phyloP scores from a whole-genome alignment of 2,329 filamentous ascomycete species.

The Fusarium sterilihyphosum region DNA sequence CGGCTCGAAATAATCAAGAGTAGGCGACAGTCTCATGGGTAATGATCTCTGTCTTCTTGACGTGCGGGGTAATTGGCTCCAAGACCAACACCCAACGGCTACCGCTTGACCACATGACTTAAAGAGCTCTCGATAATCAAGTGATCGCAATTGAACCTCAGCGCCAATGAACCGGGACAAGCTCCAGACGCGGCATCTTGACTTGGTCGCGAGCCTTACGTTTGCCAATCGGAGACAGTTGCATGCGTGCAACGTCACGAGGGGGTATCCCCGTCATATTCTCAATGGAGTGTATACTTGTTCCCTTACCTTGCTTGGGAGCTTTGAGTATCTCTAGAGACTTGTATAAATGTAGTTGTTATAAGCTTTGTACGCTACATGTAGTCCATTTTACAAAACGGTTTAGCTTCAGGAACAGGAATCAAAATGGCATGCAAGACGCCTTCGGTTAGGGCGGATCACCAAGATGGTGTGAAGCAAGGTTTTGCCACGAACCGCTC shows the following conservation, averaged over 20 bases:
- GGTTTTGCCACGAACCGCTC: background rate
- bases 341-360: background rate
- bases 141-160: background rate
- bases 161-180: accelerated
- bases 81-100: background rate
- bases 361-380: background rate
- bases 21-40: background rate
- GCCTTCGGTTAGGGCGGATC: background rate
- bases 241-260: background rate
- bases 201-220: background rate
- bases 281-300: background rate
- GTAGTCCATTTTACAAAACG: background rate
- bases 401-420: background rate
- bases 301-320: accelerated
- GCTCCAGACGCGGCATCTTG: background rate
- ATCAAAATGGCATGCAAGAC: background rate
- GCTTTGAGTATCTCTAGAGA: accelerated
- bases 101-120: accelerated
- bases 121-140: too few relatives aligned
- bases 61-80: background rate
- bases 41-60: background rate
- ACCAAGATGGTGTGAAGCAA: background rate
- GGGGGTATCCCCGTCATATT: background rate
- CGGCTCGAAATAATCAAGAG: accelerated
- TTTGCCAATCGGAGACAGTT: background rate